Base-by-base conservation (phyloP, 2,329 filamentous ascomycete species). In the Venturia aucupariae region DNA sequence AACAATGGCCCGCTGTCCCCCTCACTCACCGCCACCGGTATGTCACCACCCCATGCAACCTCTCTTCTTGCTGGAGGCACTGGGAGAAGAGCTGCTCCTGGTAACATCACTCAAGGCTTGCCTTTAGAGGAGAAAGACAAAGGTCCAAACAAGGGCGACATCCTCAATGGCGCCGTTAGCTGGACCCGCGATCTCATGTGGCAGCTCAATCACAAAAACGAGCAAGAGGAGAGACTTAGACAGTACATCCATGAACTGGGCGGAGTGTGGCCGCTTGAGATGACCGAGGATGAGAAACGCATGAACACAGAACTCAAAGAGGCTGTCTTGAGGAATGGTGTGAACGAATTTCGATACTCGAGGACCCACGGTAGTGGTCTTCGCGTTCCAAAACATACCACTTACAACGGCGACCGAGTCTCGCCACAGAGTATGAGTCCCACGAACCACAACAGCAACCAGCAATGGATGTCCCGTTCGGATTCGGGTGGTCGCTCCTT, bases 141-240 rank as follows among this genome's bases (percentile, higher is more conserved):
- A 74, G 94, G 94, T 0, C 94, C 94, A 6, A 97, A 97, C 81
- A 99, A 99, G 79, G 94, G 94, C 60, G 94, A 99, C 71, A 97
- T 99, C 66, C 87, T 99, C 70, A 97, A 97, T 72, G 93, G 94
- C 38, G 90, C 93, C 41, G 94, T 97, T 63, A 92, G 91, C 77
- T 99, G 94, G 94, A 97, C 91, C 67, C 86, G 93, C 67, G 94
- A 99, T 77, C 82, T 99, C 62, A 96, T 97, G 91, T 97, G 94
- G 94, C 88, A 95, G 79, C 80, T 96, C 66, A 87, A 96, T 72
- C 83, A 90, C 72, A 96, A 96, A 78, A 83, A 96, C 68, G 88
- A 94, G 73, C 89, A 93, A 73, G 90, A 96, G 75, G 89, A 95
- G 67, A 89, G 96, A 72, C 83, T 97, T 61, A 86, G 89, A 70